Base-by-base conservation (phyloP, 331 rosid species). In the Saraca asoca region DNA sequence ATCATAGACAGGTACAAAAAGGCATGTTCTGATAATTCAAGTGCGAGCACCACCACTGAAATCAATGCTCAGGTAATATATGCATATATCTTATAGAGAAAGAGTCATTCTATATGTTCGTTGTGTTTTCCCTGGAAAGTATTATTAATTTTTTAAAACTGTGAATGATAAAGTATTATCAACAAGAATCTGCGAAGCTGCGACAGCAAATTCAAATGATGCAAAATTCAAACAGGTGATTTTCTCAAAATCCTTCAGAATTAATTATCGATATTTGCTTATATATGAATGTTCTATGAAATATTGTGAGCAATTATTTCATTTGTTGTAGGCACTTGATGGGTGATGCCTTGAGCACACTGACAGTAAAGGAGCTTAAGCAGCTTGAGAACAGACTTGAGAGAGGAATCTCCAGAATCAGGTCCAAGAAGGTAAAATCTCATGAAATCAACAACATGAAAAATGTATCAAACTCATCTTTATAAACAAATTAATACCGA, bases 151-250 rank as follows among this genome's bases (percentile, higher is more conserved):
- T n/a, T n/a, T n/a, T n/a, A n/a, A n/a, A n/a, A n/a, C n/a, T n/a
- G n/a, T n/a, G n/a, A n/a, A n/a, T n/a, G n/a, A n/a, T n/a, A n/a
- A n/a, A n/a, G 98, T 88, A 90, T 73, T 93, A 87, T 75, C 98
- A 93, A 62, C 97, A 86, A 82, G 96, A 93, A 79, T 93, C 98
- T 12, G 91, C 96, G 48, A 93, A 88, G 81, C 86, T 93, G 78
- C 76, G 91, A 70, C 96, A 90, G 59, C 98, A 90, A 53, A 93
- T 93, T 37, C 97, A 90, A 63, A 86, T 87, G 95, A 82, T 93
- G 79, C 97, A 93, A 74, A 90, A 90, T 80, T 93, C 89, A 20
- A 88, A 93, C 81, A 90, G 96, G 98, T 92, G 44, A 46, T n/a
- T n/a, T 45, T 19, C 46, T 11, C 20, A 57, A 18, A 6, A 52